These are phyloP conservation scores for Lipomyces kockii DNA, from an alignment of 805 yeast species.

Conservation along the genomic window DNA sequence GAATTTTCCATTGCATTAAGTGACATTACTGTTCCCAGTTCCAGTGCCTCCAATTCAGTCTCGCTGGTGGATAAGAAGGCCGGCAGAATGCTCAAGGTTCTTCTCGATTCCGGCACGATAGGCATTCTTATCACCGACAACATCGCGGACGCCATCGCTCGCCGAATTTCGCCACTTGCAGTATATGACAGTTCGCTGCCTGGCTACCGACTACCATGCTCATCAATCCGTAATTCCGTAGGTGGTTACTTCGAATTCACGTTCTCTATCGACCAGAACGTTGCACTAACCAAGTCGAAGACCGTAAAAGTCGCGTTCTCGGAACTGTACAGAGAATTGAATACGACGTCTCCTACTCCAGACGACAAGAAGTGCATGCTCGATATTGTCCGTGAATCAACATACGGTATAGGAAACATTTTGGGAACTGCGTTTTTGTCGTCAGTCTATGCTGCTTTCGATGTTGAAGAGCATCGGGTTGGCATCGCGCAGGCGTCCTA, in stretches of 20 bases:
- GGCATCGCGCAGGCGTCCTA: conserved; percentile 31
- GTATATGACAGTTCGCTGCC: conserved; percentile 26
- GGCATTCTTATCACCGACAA: conserved; percentile 24
- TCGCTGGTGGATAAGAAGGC: not conserved
- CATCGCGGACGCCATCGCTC: conserved; percentile 29
- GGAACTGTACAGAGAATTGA: conserved; percentile 19
- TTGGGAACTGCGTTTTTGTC: conserved; percentile 32
- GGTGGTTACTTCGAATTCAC: not conserved
- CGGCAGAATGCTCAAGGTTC: conserved; percentile 10
- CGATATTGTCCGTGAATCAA: conserved; percentile 29
- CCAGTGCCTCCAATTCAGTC: too few relatives aligned
- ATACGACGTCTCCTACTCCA: not conserved
- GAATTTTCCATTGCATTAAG: conserved; percentile 16
- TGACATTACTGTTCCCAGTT: conserved; percentile 5
- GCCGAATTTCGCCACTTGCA: conserved; percentile 15
- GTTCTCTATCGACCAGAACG: not conserved
- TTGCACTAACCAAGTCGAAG: not conserved
- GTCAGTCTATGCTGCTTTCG: conserved; percentile 28
- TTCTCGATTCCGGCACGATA: conserved; percentile 32
- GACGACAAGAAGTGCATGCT: conserved; percentile 18
- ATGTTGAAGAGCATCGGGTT: conserved; percentile 14
- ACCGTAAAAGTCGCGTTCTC: conserved; percentile 17
- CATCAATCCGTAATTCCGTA: not conserved
- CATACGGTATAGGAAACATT: conserved; percentile 30
- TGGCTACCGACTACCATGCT: conserved; percentile 30